Percentiles rank a stretch among this genome's conserved stretches.
These are phyloP conservation scores for Ophiosphaerella narmari DNA, from an alignment of 2,329 filamentous ascomycete genomes.

Conservation along the genomic window DNA sequence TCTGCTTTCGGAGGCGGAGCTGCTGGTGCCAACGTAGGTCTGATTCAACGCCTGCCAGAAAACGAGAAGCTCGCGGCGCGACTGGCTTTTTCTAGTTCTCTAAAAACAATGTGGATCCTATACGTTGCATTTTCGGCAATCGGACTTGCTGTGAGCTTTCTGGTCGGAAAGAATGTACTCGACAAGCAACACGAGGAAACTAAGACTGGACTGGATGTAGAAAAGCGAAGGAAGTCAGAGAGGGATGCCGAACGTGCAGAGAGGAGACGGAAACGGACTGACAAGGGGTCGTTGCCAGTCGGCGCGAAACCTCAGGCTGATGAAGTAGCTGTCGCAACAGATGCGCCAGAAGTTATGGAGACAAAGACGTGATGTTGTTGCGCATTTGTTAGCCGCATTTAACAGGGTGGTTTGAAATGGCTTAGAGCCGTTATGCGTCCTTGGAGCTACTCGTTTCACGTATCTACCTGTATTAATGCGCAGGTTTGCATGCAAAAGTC, in stretches of 20 bases:
- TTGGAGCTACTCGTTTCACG: too few species aligned
- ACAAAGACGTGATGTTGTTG: slow-evolving; percentile 5
- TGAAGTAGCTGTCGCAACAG: neutral
- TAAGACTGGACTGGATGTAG: slow-evolving; percentile 54
- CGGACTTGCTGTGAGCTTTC: slow-evolving; percentile 46
- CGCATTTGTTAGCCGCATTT: neutral
- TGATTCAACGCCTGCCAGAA: slow-evolving; percentile 59
- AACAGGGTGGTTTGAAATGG: too few species aligned
- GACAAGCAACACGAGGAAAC: slow-evolving; percentile 53
- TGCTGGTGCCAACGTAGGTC: slow-evolving; percentile 64
- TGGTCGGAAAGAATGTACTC: slow-evolving; percentile 50
- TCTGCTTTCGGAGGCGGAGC: slow-evolving; percentile 61
- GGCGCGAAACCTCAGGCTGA: slow-evolving; percentile 20
- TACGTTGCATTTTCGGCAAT: slow-evolving; percentile 49
- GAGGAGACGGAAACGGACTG: slow-evolving; percentile 33
- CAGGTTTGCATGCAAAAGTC: too few species aligned
- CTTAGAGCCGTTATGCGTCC: too few species aligned
- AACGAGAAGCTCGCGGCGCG: slow-evolving; percentile 51
- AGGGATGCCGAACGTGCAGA: slow-evolving; percentile 39
- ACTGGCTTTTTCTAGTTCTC: slow-evolving; percentile 49
- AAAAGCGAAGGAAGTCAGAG: slow-evolving; percentile 46
- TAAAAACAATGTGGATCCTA: slow-evolving; percentile 57
- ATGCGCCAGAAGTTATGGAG: slow-evolving; percentile 4
- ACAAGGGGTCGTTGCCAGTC: slow-evolving; percentile 19
- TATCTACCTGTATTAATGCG: too few species aligned